Evolutionary conservation across 1,139 yeast species (phyloP).

Genomic region (Geotrichum australiense): DNA sequence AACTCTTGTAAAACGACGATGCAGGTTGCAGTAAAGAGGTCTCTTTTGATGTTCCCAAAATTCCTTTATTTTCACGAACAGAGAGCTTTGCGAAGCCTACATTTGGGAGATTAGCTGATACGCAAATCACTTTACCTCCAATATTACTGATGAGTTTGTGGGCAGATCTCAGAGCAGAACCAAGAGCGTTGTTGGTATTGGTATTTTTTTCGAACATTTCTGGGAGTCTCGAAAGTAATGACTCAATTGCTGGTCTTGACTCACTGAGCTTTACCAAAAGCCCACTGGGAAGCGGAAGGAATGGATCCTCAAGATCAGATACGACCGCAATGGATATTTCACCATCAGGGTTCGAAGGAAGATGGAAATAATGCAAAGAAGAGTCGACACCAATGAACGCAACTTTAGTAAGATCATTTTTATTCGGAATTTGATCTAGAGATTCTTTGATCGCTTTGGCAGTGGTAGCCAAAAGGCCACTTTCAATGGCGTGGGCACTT

Average conservation of each 20-base stretch:
- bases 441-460: conserved; percentile 82
- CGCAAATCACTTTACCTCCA: conserved; percentile 85
- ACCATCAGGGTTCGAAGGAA: conserved; percentile 42
- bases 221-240: conserved; percentile 61
- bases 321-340: conserved; percentile 71
- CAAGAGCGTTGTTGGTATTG: conserved; percentile 70
- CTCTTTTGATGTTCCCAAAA: conserved; percentile 80
- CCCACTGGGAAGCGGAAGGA: conserved; percentile 81
- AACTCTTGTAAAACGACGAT: conserved; percentile 80
- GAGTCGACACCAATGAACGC: conserved; percentile 88
- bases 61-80: conserved; percentile 70
- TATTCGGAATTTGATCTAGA: conserved; percentile 82
- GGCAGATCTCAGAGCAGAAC: conserved; percentile 87
- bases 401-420: conserved; percentile 74
- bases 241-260: conserved; percentile 69
- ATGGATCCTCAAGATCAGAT: conserved; percentile 85
- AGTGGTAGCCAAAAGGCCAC: conserved; percentile 80
- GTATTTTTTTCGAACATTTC: conserved; percentile 63
- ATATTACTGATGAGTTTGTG: conserved; percentile 67
- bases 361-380: conserved; percentile 71
- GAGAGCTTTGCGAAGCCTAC: conserved; percentile 77
- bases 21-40: conserved; percentile 71
- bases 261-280: conserved; percentile 69
- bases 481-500: conserved; percentile 66
- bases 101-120: conserved; percentile 77